Evolutionary conservation across 2,329 filamentous ascomycete species (phyloP), one percentile per base, ranked within the genome.

Genomic region (Beauveria australis): DNA sequence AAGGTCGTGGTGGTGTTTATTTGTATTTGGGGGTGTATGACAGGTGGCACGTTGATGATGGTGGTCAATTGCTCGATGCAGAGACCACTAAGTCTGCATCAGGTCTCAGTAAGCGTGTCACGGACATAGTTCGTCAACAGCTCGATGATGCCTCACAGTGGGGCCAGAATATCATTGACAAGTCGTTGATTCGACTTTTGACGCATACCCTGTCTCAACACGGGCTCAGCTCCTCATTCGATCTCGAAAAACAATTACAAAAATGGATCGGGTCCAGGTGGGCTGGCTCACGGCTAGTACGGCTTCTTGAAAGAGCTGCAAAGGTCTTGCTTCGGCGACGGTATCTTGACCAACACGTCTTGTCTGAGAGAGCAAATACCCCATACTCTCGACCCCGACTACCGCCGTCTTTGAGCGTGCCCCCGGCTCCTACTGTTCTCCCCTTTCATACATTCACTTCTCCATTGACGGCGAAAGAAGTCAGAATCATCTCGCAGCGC

Each of bases 361-460:
- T 78, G 60, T 78, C 79, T 64, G 79, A 84, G 60, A 81, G 84
- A 24, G 75, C 82, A 4, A 66, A 53, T 6, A 57, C 75, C 7
- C 79, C 79, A 12, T 97, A 97, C 71, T 75, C 78, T 40, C 81
- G 94, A 56, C 89, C 91, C 12, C 86, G 85, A 62, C 77, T 96
- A 12, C 94, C 93, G 4, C 74, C 80, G 3, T 82, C 81, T 47
- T 78, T 99, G 37, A 83, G 89, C 1, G 82, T 96, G 10, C 94
- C 94, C 4, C 86, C 89, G 33, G 93, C 94, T 6, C 94, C 94
- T 2, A 99, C 94, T 0, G 92, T 99, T 1, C 80, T 99, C 1
- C 94, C 94, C 0, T 99, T 99, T 70, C 94, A 99, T 72, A 97
- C 94, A 0, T 99, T 99, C 69, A 99, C 94, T 1, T 96, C 90